phyloP scores from a whole-genome alignment of 1,284 basidiomycete species.

The Pseudozyma tsukubaensis region DNA sequence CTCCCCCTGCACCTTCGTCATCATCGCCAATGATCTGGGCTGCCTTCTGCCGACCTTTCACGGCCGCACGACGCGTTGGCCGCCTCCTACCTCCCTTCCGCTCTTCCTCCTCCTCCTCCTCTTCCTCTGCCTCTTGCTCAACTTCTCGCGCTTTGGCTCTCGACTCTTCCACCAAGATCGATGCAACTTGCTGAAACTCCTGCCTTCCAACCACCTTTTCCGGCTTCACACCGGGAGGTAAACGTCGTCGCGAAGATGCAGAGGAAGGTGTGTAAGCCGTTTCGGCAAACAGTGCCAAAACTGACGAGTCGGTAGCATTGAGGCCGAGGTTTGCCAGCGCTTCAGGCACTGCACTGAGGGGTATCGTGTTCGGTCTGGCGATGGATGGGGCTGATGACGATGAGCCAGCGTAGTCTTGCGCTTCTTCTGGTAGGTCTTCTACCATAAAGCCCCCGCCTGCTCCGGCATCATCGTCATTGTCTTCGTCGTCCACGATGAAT shows the following conservation, averaged over 20 bases:
- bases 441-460: conserved; percentile 34
- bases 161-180: conserved; percentile 31
- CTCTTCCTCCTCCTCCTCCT: conserved; percentile 9
- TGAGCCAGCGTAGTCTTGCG: not conserved
- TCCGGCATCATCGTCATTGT: conserved; percentile 2
- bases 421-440: conserved; percentile 12
- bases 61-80: conserved; percentile 31
- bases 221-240: conserved; percentile 10
- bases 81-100: conserved; percentile 12
- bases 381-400: conserved; percentile 1
- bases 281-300: conserved; percentile 47
- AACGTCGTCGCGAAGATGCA: conserved; percentile 15
- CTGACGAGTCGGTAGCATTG: conserved; percentile 33
- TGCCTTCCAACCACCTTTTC: conserved; percentile 53
- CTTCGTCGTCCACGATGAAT: conserved; percentile 28
- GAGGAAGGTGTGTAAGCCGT: conserved; percentile 37
- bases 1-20: conserved; percentile 20
- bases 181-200: conserved; percentile 51
- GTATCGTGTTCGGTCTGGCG: conserved; percentile 30
- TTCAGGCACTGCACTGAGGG: conserved; percentile 47
- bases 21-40: conserved; percentile 21
- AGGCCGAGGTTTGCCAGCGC: conserved; percentile 52
- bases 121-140: not conserved
- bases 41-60: conserved; percentile 26
- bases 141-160: not conserved